phyloP scores from a whole-genome alignment of 108 stramenopile genomes.

The Poteriospumella lacustris region DNA sequence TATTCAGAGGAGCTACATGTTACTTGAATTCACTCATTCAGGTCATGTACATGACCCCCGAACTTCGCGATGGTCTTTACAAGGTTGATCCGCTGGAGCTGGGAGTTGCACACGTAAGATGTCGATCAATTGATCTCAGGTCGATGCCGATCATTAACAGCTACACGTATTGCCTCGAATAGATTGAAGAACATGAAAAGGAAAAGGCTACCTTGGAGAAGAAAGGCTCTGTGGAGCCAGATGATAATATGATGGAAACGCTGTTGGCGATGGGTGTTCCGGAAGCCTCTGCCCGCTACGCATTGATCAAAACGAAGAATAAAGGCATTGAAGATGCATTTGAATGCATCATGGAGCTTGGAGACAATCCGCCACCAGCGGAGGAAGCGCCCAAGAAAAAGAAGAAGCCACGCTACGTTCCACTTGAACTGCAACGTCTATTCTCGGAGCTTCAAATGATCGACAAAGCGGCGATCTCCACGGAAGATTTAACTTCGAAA shows the following conservation, averaged over 20 bases:
- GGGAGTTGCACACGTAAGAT: slow-evolving; percentile 23
- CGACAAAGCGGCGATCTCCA: neutral
- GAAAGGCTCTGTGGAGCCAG: slow-evolving; percentile 39
- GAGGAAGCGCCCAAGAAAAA: slow-evolving; percentile 23
- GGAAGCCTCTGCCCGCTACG: slow-evolving; percentile 27
- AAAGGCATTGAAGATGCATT: slow-evolving; percentile 29
- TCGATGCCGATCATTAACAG: too few relatives aligned
- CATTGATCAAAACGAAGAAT: slow-evolving; percentile 36
- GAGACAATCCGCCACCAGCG: slow-evolving; percentile 25
- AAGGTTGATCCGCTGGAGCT: slow-evolving; percentile 46
- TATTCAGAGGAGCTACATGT: slow-evolving; percentile 33
- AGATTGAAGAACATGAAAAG: slow-evolving; percentile 29
- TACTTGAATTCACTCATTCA: slow-evolving; percentile 35
- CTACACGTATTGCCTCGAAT: too few relatives aligned
- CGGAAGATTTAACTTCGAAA: slow-evolving; percentile 20
- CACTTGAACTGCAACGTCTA: slow-evolving; percentile 45
- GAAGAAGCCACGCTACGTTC: slow-evolving; percentile 35
- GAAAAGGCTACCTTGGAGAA: slow-evolving; percentile 42
- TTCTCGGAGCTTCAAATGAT: slow-evolving; percentile 41
- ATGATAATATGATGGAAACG: slow-evolving; percentile 37
- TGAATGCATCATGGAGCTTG: slow-evolving; percentile 42
- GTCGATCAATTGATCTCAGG: too few relatives aligned
- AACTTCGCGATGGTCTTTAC: slow-evolving; percentile 50
- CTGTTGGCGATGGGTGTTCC: slow-evolving; percentile 38
- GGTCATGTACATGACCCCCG: slow-evolving; percentile 47